Evolutionary conservation across 129 eudicot species (phyloP).

Genomic region (Tanacetum coccineum): DNA sequence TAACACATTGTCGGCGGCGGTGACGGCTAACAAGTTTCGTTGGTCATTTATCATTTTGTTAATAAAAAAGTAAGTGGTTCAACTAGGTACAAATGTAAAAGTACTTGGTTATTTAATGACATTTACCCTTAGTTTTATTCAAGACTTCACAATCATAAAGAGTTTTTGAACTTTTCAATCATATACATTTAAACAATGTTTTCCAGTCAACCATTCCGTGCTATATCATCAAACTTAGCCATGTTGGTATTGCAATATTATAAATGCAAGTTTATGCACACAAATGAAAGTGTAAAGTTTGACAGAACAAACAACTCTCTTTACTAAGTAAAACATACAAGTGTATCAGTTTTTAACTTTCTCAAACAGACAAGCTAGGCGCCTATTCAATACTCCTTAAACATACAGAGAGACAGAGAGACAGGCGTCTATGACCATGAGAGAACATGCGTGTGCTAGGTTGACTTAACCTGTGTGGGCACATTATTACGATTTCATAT

Average conservation of each 20-base stretch:
- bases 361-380: too few relatives aligned
- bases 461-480: too few relatives aligned
- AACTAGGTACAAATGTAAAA: too few relatives aligned
- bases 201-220: neutral
- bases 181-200: too few relatives aligned
- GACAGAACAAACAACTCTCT: constrained; percentile 4
- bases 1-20: too few relatives aligned
- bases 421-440: too few relatives aligned
- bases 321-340: constrained; percentile 1
- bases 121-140: neutral
- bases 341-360: neutral
- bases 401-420: neutral
- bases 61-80: too few relatives aligned
- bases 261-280: neutral
- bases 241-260: neutral
- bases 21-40: too few relatives aligned
- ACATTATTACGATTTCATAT: too few relatives aligned
- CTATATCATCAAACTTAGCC: neutral
- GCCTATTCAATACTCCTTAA: neutral
- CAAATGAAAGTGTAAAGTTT: constrained; percentile 2
- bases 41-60: too few relatives aligned
- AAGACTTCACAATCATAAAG: neutral
- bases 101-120: too few relatives aligned
- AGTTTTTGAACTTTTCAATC: neutral
- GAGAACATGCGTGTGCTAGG: too few relatives aligned